phyloP scores from a whole-genome alignment of 352 stramenopile species.

The Pythium phragmiticola region DNA sequence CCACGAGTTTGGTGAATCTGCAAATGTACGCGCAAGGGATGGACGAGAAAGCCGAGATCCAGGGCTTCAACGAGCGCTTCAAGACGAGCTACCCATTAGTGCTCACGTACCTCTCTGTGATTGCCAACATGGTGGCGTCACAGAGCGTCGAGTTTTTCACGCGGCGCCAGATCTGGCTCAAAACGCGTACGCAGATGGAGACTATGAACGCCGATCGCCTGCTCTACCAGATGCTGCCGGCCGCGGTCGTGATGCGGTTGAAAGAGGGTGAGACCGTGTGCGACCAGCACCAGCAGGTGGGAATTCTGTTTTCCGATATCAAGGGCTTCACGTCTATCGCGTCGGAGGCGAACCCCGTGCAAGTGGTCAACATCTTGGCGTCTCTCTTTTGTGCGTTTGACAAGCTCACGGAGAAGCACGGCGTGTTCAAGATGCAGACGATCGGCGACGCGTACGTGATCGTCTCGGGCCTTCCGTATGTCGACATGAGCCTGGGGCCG shows the following conservation, averaged over 20 bases:
- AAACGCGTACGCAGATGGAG: constrained; percentile 78
- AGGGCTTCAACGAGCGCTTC: constrained; percentile 71
- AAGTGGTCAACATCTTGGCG: constrained; percentile 90
- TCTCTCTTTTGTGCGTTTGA: constrained; percentile 92
- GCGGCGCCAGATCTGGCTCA: constrained; percentile 81
- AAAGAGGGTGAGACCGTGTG: constrained; percentile 85
- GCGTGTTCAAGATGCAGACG: constrained; percentile 93
- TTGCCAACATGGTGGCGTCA: constrained; percentile 81
- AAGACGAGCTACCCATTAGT: constrained; percentile 82
- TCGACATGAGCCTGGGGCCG: constrained; percentile 78
- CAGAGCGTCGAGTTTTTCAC: constrained; percentile 82
- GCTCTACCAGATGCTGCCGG: constrained; percentile 87
- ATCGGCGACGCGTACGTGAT: constrained; percentile 94
- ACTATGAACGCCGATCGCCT: constrained; percentile 82
- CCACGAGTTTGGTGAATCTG: constrained; percentile 42
- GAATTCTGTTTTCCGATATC: constrained; percentile 91
- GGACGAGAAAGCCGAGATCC: constrained; percentile 26
- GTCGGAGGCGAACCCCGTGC: constrained; percentile 70
- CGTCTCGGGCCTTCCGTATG: constrained; percentile 80
- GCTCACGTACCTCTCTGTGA: constrained; percentile 74
- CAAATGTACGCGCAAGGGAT: constrained; percentile 43
- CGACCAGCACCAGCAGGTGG: constrained; percentile 84
- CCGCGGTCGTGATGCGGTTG: constrained; percentile 78
- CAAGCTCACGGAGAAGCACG: constrained; percentile 90
- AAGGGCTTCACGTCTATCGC: constrained; percentile 92